Evolutionary conservation across 345 rosid genomes (phyloP), one percentile per base, ranked within the genome.

Genomic region (Iberis pinnata): DNA sequence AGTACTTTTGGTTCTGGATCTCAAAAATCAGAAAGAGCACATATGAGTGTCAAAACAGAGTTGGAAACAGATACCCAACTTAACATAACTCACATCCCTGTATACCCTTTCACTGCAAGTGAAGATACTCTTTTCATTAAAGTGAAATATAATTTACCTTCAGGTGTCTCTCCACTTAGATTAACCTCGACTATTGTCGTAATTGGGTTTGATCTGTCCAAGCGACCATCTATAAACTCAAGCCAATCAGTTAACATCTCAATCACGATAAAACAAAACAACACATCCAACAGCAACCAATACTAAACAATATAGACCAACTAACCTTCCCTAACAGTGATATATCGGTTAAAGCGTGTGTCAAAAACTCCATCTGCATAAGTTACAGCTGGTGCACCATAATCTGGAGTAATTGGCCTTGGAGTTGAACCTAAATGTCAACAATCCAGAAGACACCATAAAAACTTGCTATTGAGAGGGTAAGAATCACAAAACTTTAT

Each of bases 291-390:
- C 10, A 38, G 7, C 44, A 50, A 22, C n/a, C 1, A 16, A 46
- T 9, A 86, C 25, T 14, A 2, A 22, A n/a, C 3, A 40, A 6
- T 5, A 43, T 11, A 51, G 14, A 52, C 9, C 9, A 53, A 58
- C 56, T 14, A 43, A 67, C 98, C 96, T 88, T 90, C 98, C 71
- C 76, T 88, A 48, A 90, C 88, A 53, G 82, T 75, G 25, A 90
- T 49, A 53, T 72, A 88, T 41, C 88, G 83, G 50, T 68, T 58
- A 68, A 88, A 74, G 24, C 79, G 80, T 14, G 65, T 12, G 69
- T 90, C 95, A 69, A 82, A 82, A 24, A 87, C 79, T 46, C 96
- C 98, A 67, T 90, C 98, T 25, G 96, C 96, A 69, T 76, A 90
- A 69, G 81, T 68, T 8, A 79, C 76, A 20, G 67, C 58, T 6